Percentiles rank a stretch among this genome's conserved stretches.
These are phyloP conservation scores for Skeletonema potamos DNA, from an alignment of 108 stramenopile species.

Conservation along the genomic window DNA sequence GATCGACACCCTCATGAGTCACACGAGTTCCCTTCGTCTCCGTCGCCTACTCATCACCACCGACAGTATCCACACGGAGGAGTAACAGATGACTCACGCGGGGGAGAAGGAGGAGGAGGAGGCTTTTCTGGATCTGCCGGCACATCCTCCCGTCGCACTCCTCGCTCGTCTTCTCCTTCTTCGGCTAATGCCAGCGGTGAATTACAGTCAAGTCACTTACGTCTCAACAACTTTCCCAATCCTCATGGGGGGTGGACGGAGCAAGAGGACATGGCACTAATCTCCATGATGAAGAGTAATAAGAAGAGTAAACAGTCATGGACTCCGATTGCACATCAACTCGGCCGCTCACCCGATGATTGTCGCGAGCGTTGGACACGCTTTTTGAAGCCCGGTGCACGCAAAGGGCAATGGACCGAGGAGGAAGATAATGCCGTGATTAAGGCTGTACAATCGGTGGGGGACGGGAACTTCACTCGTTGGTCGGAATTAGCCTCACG, in stretches of 20 bases:
- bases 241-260: background rate
- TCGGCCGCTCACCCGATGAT: slow-evolving; percentile 15
- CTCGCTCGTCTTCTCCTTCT: background rate
- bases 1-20: background rate
- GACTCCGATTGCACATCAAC: background rate
- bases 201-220: background rate
- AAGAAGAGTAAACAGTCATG: background rate
- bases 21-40: background rate
- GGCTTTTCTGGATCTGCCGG: background rate
- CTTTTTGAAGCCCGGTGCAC: slow-evolving; percentile 46
- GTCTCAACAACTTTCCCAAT: background rate
- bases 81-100: background rate
- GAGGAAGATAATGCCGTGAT: slow-evolving; percentile 82
- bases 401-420: slow-evolving; percentile 52
- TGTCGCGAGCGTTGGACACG: slow-evolving; percentile 49
- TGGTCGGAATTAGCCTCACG: slow-evolving; percentile 86
- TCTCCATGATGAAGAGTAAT: background rate
- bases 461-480: slow-evolving; percentile 75
- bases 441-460: slow-evolving; percentile 70
- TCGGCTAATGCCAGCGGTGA: background rate
- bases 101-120: background rate
- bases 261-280: background rate
- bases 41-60: background rate
- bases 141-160: background rate
- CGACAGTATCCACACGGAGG: background rate